Conservation (phyloP, 1,139 yeast species). For the Fermentozyma sake region DNA sequence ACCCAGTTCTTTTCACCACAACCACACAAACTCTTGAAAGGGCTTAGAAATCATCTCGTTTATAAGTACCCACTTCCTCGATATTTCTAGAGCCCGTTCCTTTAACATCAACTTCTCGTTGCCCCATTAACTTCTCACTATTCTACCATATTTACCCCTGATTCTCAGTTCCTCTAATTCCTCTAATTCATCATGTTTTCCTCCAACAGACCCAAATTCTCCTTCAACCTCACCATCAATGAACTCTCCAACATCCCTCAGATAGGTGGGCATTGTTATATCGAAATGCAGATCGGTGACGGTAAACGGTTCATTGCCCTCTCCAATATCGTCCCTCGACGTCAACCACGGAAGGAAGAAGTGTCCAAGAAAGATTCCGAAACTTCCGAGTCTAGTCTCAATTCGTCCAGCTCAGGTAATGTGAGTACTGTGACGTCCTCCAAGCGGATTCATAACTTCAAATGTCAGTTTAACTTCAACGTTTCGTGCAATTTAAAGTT, state of each 20-base stretch:
- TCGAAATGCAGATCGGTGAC: slow-evolving; percentile 44
- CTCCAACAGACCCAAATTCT: slow-evolving; percentile 43
- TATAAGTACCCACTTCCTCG: no score
- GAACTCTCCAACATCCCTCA: slow-evolving; percentile 83
- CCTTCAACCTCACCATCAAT: slow-evolving; percentile 53
- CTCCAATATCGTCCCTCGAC: slow-evolving; percentile 9
- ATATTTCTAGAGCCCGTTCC: no score
- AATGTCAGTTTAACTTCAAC: slow-evolving; percentile 36
- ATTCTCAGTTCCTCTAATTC: no score
- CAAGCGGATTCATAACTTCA: slow-evolving; percentile 39
- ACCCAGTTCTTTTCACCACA: no score
- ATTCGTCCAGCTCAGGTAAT: slow-evolving; percentile 1
- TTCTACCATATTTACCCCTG: no score
- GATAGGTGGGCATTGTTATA: slow-evolving; percentile 61
- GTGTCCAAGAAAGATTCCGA: slow-evolving; percentile 2
- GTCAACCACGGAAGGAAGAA: slow-evolving; percentile 3
- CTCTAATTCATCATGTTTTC: slow-evolving; percentile 6
- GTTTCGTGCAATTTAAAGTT: slow-evolving; percentile 39
- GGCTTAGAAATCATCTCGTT: no score
- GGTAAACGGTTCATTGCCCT: slow-evolving; percentile 6
- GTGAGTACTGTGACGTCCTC: slow-evolving; percentile 31
- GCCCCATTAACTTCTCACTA: no score
- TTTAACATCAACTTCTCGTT: no score
- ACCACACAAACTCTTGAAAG: no score
- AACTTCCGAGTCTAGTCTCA: background rate